phyloP scores from a whole-genome alignment of 2,329 filamentous ascomycete species.

The Rhynchosporium secalis region DNA sequence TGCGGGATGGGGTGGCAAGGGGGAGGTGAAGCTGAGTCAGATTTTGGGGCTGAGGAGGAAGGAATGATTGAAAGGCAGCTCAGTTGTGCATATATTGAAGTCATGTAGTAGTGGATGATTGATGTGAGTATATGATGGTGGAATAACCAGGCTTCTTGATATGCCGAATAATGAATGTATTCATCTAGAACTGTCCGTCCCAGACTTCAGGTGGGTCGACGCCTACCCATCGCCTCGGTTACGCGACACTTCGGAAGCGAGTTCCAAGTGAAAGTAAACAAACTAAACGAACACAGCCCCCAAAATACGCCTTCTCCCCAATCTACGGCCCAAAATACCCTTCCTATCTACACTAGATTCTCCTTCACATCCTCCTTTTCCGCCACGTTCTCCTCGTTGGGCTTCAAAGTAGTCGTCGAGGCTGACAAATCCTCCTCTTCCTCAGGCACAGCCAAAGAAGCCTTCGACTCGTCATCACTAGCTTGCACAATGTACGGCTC shows the following conservation, averaged over 20 bases:
- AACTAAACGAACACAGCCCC: constrained; percentile 1
- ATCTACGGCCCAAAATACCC: neutral
- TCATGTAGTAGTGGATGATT: no score
- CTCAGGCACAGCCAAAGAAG: constrained; percentile 1
- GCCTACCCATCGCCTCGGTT: neutral
- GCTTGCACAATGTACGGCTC: constrained; percentile 22
- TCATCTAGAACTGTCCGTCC: neutral
- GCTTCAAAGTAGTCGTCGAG: constrained; percentile 33
- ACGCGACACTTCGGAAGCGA: neutral
- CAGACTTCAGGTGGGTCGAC: neutral
- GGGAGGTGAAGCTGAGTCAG: constrained; percentile 62
- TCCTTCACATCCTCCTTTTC: constrained; percentile 13
- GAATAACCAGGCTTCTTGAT: no score
- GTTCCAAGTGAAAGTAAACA: neutral
- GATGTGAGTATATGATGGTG: no score
- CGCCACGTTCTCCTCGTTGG: constrained; percentile 12
- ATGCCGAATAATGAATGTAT: neutral
- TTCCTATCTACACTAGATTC: constrained; percentile 30
- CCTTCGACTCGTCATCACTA: constrained; percentile 2
- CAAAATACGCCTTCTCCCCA: neutral
- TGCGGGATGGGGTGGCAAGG: constrained; percentile 83
- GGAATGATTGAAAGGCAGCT: constrained; percentile 14
- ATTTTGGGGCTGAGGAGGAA: constrained; percentile 62
- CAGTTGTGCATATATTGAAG: neutral
- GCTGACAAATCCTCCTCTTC: constrained; percentile 32